phyloP scores from a whole-genome alignment of 345 rosid genomes.

The Euphorbia tirucalli region DNA sequence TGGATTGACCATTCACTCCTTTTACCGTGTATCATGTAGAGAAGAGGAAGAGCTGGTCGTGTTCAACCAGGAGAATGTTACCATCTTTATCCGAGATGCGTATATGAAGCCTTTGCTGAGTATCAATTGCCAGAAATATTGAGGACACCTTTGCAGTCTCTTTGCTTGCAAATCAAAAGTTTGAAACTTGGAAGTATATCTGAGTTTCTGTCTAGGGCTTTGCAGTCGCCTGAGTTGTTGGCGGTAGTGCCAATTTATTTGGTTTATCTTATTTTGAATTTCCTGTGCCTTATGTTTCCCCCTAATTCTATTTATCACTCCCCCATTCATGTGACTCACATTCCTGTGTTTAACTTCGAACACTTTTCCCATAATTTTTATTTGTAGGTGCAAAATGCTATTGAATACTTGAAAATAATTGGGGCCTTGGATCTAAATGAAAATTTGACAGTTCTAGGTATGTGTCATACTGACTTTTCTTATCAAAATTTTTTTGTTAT shows the following conservation, averaged over 20 bases:
- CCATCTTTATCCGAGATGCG: constrained; percentile 84
- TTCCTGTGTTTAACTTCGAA: not conserved
- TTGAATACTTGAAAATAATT: constrained; percentile 78
- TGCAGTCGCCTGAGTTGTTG: constrained; percentile 83
- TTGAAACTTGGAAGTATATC: constrained; percentile 81
- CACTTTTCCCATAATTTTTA: constrained; percentile 8
- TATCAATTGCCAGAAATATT: constrained; percentile 94
- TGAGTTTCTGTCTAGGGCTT: constrained; percentile 74
- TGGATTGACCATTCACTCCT: not conserved
- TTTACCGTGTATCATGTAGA: constrained; percentile 41
- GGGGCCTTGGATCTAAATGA: constrained; percentile 86
- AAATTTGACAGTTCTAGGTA: constrained; percentile 74
- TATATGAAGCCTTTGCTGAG: constrained; percentile 78
- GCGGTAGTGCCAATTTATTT: constrained; percentile 48
- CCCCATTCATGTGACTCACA: not conserved
- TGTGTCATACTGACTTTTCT: not conserved
- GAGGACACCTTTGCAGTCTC: constrained; percentile 90
- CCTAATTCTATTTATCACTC: not conserved
- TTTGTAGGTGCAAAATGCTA: constrained; percentile 81
- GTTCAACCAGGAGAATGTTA: constrained; percentile 91
- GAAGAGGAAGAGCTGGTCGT: constrained; percentile 96
- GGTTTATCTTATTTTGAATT: not conserved
- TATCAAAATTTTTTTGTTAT: not conserved
- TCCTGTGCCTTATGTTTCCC: not conserved
- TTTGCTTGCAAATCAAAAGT: constrained; percentile 89